Percentiles rank a stretch among this genome's conserved stretches.
Conservation (phyloP, 257 asterid species). For the Henckelia pumila region DNA sequence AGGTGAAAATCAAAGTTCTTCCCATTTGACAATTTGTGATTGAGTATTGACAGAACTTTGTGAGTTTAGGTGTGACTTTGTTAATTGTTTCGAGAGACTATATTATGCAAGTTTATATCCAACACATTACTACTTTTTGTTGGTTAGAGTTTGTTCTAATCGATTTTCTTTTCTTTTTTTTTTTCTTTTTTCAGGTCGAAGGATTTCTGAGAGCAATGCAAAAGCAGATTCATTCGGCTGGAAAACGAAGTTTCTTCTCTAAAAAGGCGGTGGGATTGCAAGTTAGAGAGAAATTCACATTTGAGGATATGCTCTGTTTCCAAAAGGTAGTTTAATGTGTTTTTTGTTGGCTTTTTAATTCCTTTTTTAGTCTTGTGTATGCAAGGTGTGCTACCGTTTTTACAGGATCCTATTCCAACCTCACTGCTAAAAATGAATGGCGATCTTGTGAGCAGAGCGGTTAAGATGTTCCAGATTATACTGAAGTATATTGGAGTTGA, state of each 20-base stretch:
- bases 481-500: conserved; percentile 91
- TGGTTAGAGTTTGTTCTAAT: conserved; percentile 8
- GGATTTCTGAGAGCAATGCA: conserved; percentile 96
- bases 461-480: conserved; percentile 81
- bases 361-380: conserved; percentile 15
- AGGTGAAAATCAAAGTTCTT: conserved; percentile 43
- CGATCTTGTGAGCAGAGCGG: conserved; percentile 77
- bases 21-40: conserved; percentile 1
- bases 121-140: conserved; percentile 13
- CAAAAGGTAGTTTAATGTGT: conserved; percentile 62
- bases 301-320: conserved; percentile 95
- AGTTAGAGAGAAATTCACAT: conserved; percentile 77
- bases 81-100: conserved; percentile 17
- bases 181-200: conserved; percentile 59
- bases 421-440: conserved; percentile 74
- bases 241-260: conserved; percentile 88
- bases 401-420: conserved; percentile 92
- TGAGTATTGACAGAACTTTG: not conserved
- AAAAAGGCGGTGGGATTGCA: conserved; percentile 72
- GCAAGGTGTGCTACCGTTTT: conserved; percentile 32
- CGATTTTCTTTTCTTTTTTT: conserved; percentile 8
- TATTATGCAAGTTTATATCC: not conserved
- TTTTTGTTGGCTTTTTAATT: conserved; percentile 14
- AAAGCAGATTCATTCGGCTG: conserved; percentile 80
- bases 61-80: not conserved